Evolutionary conservation across 768 basidiomycete species (phyloP).

Genomic region (Tulasnella sp.): DNA sequence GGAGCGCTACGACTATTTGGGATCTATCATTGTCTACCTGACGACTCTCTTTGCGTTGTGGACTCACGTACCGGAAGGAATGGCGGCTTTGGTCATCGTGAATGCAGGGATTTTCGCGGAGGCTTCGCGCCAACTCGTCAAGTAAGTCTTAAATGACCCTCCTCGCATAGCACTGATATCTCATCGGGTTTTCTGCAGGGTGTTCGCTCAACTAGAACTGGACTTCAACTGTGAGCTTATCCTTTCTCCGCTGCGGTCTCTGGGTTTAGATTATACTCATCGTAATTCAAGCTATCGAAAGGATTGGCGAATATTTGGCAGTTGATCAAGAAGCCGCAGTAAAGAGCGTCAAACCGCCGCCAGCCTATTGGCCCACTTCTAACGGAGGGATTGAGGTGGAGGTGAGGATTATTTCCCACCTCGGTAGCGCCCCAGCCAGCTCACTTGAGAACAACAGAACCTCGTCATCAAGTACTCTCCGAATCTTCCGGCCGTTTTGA

Average conservation of each 20-base stretch:
- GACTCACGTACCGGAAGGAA: constrained; percentile 59
- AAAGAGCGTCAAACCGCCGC: constrained; percentile 60
- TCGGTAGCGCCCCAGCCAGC: neutral
- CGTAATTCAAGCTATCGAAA: constrained; percentile 54
- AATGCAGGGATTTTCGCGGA: constrained; percentile 74
- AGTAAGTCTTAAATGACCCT: constrained; percentile 43
- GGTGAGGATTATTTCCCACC: neutral
- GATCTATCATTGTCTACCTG: constrained; percentile 69
- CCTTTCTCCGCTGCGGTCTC: neutral
- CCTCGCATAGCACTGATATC: constrained; percentile 31
- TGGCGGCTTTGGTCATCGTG: constrained; percentile 71
- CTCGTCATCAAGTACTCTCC: constrained; percentile 66
- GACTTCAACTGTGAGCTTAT: constrained; percentile 54
- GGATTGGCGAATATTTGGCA: constrained; percentile 70
- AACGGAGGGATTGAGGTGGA: constrained; percentile 60
- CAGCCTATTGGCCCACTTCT: constrained; percentile 71
- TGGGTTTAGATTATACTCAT: neutral
- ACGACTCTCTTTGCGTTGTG: constrained; percentile 71
- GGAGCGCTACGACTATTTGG: constrained; percentile 76
- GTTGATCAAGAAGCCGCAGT: constrained; percentile 71
- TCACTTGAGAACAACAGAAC: constrained; percentile 38
- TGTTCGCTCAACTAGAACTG: constrained; percentile 69
- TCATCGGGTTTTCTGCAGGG: constrained; percentile 45
- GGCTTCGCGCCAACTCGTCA: constrained; percentile 66
- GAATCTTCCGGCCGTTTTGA: constrained; percentile 63